Conservation (phyloP, 2,329 filamentous ascomycete genomes). For the Talaromyces sp. region DNA sequence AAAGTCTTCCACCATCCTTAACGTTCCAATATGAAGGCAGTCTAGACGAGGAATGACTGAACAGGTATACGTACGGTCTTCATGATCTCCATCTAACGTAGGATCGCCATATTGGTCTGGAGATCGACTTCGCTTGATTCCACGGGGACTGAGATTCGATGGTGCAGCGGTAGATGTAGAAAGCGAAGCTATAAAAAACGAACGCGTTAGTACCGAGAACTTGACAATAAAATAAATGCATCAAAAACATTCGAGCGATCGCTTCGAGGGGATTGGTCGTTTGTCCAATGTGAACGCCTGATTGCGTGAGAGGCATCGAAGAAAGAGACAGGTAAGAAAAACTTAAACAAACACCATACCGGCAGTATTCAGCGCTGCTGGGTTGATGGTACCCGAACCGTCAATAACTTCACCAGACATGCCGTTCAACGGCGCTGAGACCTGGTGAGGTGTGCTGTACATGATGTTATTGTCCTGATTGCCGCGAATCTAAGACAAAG, state of each 20-base stretch:
- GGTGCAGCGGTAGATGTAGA: conserved; percentile 43
- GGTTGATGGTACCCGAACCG: conserved; percentile 86
- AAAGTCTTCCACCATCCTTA: not conserved
- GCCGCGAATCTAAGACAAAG: conserved; percentile 23
- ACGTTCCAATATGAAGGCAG: not conserved
- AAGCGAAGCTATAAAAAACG: conserved; percentile 32
- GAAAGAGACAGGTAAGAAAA: not conserved
- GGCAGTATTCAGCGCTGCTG: conserved; percentile 74
- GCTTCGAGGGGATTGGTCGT: not conserved
- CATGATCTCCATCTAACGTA: conserved; percentile 55
- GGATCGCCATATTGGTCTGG: conserved; percentile 61
- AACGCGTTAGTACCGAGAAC: conserved; percentile 21
- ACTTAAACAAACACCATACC: conserved; percentile 51
- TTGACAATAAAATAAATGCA: not conserved
- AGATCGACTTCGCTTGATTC: conserved; percentile 74
- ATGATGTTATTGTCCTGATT: conserved; percentile 33
- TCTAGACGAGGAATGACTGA: not conserved
- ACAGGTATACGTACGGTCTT: conserved; percentile 63
- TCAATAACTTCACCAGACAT: conserved; percentile 51
- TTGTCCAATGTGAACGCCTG: not conserved
- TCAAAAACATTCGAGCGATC: not conserved
- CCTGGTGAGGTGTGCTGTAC: conserved; percentile 44
- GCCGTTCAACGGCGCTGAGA: conserved; percentile 62
- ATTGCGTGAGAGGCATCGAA: not conserved
- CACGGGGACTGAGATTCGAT: conserved; percentile 56